phyloP scores from a whole-genome alignment of 2,329 filamentous ascomycete species.

The Grosmannia serpens region DNA sequence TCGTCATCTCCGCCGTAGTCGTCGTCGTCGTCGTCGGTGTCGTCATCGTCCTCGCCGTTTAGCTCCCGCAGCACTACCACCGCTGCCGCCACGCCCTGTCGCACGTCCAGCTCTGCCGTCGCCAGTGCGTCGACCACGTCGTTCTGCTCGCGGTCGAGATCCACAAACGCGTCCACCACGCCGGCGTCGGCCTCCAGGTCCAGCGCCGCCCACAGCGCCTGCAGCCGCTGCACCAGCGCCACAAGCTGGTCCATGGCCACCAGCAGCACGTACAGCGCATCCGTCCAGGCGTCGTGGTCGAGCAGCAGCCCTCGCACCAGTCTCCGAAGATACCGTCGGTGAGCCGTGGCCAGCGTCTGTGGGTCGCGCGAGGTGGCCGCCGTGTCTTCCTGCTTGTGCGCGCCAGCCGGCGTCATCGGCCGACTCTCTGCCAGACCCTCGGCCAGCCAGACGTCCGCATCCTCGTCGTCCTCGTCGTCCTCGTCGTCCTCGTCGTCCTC shows the following conservation, averaged over 20 bases:
- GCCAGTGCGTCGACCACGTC: conserved; percentile 55
- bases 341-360: conserved; percentile 70
- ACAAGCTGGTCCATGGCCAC: conserved; percentile 72
- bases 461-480: conserved; percentile 21
- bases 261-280: conserved; percentile 53
- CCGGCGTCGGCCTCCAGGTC: conserved; percentile 77
- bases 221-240: conserved; percentile 62
- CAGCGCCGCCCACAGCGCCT: conserved; percentile 63
- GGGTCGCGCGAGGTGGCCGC: conserved; percentile 46
- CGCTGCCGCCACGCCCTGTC: conserved; percentile 55
- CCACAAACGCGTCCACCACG: conserved; percentile 63
- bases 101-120: conserved; percentile 51
- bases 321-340: conserved; percentile 62
- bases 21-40: conserved; percentile 12
- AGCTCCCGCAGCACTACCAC: conserved; percentile 41
- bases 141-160: conserved; percentile 60
- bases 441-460: conserved; percentile 31
- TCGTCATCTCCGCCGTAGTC: conserved; percentile 23
- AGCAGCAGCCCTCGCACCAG: conserved; percentile 57
- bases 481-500: conserved; percentile 23
- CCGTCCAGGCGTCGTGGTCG: conserved; percentile 50
- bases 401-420: not conserved
- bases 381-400: not conserved
- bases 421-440: not conserved
- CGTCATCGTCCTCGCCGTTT: conserved; percentile 24